phyloP scores from a whole-genome alignment of 140 eudicot genomes.

The Stevia rebaudiana region DNA sequence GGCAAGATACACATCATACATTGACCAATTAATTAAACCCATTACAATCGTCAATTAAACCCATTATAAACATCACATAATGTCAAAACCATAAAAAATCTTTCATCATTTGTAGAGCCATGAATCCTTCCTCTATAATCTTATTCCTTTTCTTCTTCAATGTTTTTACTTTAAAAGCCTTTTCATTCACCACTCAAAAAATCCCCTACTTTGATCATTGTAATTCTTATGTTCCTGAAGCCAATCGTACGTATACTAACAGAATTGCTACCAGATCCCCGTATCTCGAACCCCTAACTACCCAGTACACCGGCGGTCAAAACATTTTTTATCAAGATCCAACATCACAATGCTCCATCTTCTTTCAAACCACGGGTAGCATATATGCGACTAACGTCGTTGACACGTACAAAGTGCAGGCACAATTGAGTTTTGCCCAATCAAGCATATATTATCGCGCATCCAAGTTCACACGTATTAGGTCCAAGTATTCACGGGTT shows the following conservation, averaged over 20 bases:
- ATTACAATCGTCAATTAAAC: too few relatives aligned
- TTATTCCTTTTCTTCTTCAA: constrained; percentile 15
- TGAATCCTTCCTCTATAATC: constrained; percentile 20
- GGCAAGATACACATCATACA: too few relatives aligned
- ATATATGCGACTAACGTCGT: constrained; percentile 20
- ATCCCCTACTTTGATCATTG: constrained; percentile 51
- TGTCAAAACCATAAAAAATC: constrained; percentile 12
- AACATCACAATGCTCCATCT: constrained; percentile 9
- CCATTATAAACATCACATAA: background rate
- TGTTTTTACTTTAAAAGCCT: constrained; percentile 8
- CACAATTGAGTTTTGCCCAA: constrained; percentile 18
- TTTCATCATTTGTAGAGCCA: too few relatives aligned
- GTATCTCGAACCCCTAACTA: constrained; percentile 16
- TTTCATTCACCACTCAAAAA: constrained; percentile 5
- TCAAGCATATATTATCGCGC: background rate
- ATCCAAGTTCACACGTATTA: constrained; percentile 7
- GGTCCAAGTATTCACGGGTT: constrained; percentile 6
- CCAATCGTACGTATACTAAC: constrained; percentile 35
- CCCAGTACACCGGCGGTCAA: constrained; percentile 45
- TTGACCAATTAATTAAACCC: too few relatives aligned
- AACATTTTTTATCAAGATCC: constrained; percentile 29
- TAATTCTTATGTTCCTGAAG: constrained; percentile 41
- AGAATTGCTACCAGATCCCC: constrained; percentile 11
- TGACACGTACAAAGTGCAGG: constrained; percentile 46
- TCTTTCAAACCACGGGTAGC: constrained; percentile 22